These are phyloP conservation scores for Cyberlindnera maclurae DNA, from an alignment of 805 yeast genomes.

Conservation along the genomic window DNA sequence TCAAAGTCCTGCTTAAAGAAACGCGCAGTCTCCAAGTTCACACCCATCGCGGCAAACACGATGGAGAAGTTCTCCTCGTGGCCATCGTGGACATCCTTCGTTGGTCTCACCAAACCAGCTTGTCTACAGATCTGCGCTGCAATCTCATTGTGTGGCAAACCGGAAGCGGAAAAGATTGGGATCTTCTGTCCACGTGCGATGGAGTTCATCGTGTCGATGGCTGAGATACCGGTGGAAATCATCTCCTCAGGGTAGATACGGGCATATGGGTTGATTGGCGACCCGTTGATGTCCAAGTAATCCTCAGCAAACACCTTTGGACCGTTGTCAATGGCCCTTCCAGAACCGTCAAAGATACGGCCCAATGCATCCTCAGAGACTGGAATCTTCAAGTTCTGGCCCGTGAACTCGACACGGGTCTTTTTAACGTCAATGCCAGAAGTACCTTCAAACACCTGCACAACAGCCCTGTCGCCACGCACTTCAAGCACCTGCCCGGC, in stretches of 20 bases:
- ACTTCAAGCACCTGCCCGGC: slow-evolving; percentile 99
- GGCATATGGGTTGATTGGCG: slow-evolving; percentile 96
- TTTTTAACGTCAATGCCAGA: slow-evolving; percentile 98
- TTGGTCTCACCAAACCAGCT: slow-evolving; percentile 98
- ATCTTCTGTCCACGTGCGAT: slow-evolving; percentile 99
- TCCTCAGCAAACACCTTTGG: slow-evolving; percentile 99
- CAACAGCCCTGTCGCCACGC: slow-evolving; percentile 93
- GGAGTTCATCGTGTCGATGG: slow-evolving; percentile 98
- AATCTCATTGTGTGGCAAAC: slow-evolving; percentile 98
- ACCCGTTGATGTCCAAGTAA: slow-evolving; percentile 95
- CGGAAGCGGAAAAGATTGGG: slow-evolving; percentile 98
- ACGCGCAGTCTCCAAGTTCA: slow-evolving; percentile 94
- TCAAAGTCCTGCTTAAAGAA: slow-evolving; percentile 99
- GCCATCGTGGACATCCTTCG: slow-evolving; percentile 99
- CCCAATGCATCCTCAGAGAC: slow-evolving; percentile 97
- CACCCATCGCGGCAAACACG: slow-evolving; percentile 99
- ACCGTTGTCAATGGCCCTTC: slow-evolving; percentile 96
- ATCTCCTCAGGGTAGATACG: slow-evolving; percentile 99
- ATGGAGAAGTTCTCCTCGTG: slow-evolving; percentile 99
- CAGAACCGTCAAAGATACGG: slow-evolving; percentile 97
- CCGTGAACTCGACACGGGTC: slow-evolving; percentile 96
- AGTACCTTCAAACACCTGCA: slow-evolving; percentile 98
- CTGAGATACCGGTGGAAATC: slow-evolving; percentile 98
- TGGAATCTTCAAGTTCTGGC: slow-evolving; percentile 85
- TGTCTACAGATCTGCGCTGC: slow-evolving; percentile 99